Percentiles rank a stretch among this genome's conserved stretches.
Conservation (phyloP, 2,329 filamentous ascomycete genomes). For the Nigrospora sphaerica region DNA sequence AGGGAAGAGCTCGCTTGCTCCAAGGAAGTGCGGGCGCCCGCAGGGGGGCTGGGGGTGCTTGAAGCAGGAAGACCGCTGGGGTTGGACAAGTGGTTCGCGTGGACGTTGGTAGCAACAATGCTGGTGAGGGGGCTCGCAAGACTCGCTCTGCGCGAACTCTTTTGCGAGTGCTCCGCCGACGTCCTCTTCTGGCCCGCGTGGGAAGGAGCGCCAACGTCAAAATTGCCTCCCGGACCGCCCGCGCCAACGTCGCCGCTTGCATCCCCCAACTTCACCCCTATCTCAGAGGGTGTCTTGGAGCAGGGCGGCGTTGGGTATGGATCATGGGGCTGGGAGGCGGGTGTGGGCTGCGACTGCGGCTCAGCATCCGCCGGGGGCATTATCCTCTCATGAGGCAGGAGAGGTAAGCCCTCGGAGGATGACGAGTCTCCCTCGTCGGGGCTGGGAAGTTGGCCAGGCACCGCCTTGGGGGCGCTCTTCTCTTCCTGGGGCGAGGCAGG, state of each 20-base stretch:
- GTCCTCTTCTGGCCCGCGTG: slow-evolving; percentile 33
- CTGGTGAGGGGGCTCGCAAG: slow-evolving; percentile 54
- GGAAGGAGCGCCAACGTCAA: slow-evolving; percentile 23
- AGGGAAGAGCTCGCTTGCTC: slow-evolving; percentile 24
- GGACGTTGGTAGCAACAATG: slow-evolving; percentile 55
- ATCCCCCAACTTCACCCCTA: slow-evolving; percentile 33
- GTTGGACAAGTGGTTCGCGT: slow-evolving; percentile 63
- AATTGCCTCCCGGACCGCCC: slow-evolving; percentile 9
- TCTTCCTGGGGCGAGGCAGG: slow-evolving; percentile 26
- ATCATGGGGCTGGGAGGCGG: slow-evolving; percentile 25
- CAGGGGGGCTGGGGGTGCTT: slow-evolving; percentile 45
- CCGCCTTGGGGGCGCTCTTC: slow-evolving; percentile 14
- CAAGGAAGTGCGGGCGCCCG: slow-evolving; percentile 29
- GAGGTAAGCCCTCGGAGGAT: slow-evolving; percentile 21
- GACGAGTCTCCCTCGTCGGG: slow-evolving; percentile 15
- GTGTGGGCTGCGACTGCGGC: slow-evolving; percentile 19
- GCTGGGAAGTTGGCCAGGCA: slow-evolving; percentile 13
- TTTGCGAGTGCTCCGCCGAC: slow-evolving; percentile 33
- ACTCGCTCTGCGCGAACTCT: slow-evolving; percentile 35
- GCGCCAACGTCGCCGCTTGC: slow-evolving; percentile 29
- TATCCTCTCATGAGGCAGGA: slow-evolving; percentile 30
- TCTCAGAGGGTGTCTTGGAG: slow-evolving; percentile 39
- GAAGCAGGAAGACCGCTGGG: slow-evolving; percentile 48
- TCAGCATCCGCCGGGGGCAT: slow-evolving; percentile 21
- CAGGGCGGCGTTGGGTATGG: slow-evolving; percentile 51